Base-by-base conservation (phyloP, 139 green algal genomes). In the Picochlorum sp. region DNA sequence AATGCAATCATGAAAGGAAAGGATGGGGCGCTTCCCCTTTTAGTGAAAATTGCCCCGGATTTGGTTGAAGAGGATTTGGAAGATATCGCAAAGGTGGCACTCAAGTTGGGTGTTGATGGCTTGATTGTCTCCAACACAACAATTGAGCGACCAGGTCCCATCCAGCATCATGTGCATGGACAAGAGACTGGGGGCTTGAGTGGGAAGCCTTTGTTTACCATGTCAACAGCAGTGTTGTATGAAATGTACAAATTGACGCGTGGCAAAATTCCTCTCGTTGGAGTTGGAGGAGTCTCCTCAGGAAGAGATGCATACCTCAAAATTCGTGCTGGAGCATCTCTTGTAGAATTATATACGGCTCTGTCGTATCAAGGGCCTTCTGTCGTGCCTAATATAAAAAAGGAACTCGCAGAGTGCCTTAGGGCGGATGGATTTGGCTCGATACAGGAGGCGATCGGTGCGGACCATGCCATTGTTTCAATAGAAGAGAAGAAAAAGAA, bases 41-140 rank as follows among this genome's bases (percentile, higher is more conserved):
- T 97, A 10, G 77, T 98, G 18, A 97, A 98, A 79, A 88, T 98
- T 23, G 90, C 93, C 0, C 92, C 93, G 2, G 93, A 98, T 74
- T 75, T 98, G 10, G 82, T 69, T 0, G 74, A 83, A 10, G 67
- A 66, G 1, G 93, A 96, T 71, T 84, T 87, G 66, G 49, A 66
- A 21, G 89, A 98, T 76, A 89, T 99, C 20, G 93, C 90, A 0
- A 68, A 78, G 3, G 90, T 97, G 34, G 83, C 81, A 34, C 55
- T 87, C 18, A 41, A 49, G 1, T 60, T 65, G 10, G 67, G 68
- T 11, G 73, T 98, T 34, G 92, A 97, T 63, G 90, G 90, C 3
- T 68, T 98, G 31, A 83, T 97, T 9, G 78, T 97, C 3, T 81
- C 60, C 62, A 98, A 98, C 77, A 98, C 92, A 26, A 98, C 92